phyloP scores from a whole-genome alignment of 2,329 filamentous ascomycete genomes.

The Fusarium liriodendri region DNA sequence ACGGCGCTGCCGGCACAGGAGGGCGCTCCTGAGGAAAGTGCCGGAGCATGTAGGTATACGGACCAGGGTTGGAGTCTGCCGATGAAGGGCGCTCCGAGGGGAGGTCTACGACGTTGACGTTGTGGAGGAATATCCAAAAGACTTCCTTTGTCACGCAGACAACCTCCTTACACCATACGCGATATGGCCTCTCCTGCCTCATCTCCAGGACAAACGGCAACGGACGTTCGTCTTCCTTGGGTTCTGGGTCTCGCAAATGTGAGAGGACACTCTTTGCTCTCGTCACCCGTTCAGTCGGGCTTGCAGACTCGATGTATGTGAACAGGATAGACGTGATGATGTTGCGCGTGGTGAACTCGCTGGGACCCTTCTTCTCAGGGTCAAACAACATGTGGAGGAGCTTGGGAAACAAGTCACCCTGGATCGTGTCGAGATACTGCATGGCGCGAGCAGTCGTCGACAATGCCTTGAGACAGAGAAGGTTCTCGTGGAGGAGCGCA shows the following conservation, averaged over 20 bases:
- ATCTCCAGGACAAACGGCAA: constrained; percentile 91
- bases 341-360: constrained; percentile 92
- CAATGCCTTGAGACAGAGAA: constrained; percentile 93
- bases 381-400: constrained; percentile 92
- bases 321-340: constrained; percentile 92
- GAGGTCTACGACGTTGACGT: constrained; percentile 85
- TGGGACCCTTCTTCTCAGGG: constrained; percentile 97
- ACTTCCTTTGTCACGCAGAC: constrained; percentile 96
- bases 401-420: constrained; percentile 84
- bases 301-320: constrained; percentile 81
- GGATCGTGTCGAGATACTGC: constrained; percentile 82
- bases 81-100: constrained; percentile 55
- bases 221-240: constrained; percentile 79
- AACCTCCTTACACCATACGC: constrained; percentile 93
- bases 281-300: constrained; percentile 69
- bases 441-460: constrained; percentile 91
- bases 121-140: constrained; percentile 98
- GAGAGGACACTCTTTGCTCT: constrained; percentile 79
- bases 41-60: constrained; percentile 71
- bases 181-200: constrained; percentile 87
- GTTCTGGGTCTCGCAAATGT: constrained; percentile 84
- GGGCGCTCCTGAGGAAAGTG: constrained; percentile 89
- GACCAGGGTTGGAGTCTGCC: constrained; percentile 49
- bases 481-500: constrained; percentile 87
- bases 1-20: constrained; percentile 92